Conservation (phyloP, 2,329 filamentous ascomycete genomes). For the Ampelomyces quisqualis region DNA sequence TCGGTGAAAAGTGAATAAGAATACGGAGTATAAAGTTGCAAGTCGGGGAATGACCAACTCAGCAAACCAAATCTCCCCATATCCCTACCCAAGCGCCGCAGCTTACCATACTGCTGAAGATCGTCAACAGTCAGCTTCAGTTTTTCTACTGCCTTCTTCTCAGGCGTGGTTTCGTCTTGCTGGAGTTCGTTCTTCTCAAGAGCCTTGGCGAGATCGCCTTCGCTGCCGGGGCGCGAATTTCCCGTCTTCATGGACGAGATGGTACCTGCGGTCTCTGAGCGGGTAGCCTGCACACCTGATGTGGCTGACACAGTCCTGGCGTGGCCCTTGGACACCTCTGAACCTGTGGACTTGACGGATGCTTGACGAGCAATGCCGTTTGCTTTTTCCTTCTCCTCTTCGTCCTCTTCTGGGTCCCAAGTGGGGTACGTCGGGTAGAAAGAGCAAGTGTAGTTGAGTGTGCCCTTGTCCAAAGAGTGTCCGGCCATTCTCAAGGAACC, state of each 20-base stretch:
- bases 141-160: slow-evolving; percentile 67
- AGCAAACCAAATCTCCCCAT: slow-evolving; percentile 20
- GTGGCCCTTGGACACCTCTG: slow-evolving; percentile 18
- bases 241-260: slow-evolving; percentile 44
- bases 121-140: slow-evolving; percentile 77
- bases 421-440: slow-evolving; percentile 91
- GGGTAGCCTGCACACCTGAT: slow-evolving; percentile 17
- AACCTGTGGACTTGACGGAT: slow-evolving; percentile 21
- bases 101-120: slow-evolving; percentile 71
- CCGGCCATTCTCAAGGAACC: slow-evolving; percentile 73
- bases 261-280: slow-evolving; percentile 43
- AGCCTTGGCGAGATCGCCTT: slow-evolving; percentile 47
- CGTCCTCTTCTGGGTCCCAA: slow-evolving; percentile 84
- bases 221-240: slow-evolving; percentile 26
- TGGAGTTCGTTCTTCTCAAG: slow-evolving; percentile 51
- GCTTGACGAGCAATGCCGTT: slow-evolving; percentile 24
- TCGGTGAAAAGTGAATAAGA: slow-evolving; percentile 7
- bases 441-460: slow-evolving; percentile 75
- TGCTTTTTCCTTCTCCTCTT: slow-evolving; percentile 53
- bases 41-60: slow-evolving; percentile 29
- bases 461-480: slow-evolving; percentile 74
- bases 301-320: slow-evolving; percentile 23
- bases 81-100: slow-evolving; percentile 15
- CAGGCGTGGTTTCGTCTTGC: slow-evolving; percentile 50
- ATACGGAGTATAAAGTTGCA: slow-evolving; percentile 19